Base-by-base conservation (phyloP, 129 eudicot genomes). In the Artemisia annua region DNA sequence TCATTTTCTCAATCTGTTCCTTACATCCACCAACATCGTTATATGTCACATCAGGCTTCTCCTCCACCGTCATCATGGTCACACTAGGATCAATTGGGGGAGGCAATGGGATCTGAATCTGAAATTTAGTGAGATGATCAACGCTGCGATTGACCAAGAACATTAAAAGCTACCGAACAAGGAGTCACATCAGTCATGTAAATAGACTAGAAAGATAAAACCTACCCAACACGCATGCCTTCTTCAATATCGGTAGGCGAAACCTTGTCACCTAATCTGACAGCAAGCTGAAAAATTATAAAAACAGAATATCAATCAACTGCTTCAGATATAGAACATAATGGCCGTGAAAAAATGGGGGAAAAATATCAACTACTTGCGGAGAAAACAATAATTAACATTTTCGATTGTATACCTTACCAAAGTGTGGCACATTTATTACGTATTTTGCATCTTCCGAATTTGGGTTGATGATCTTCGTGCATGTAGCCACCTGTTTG, bases 181-280 rank as follows among this genome's bases (percentile, higher is more conserved):
- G 2, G 46, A 39, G 7, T 39, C 7, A 7, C 46, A 39, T 39
- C 43, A 35, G 46, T 39, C 11, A 39, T 8, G 46, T 8, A 39
- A 35, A 39, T 39, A 39, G 46, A 39, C 46, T 7, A 39, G 46
- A 39, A 39, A 39, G 26, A 8, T 22, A 28, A 14, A 66, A 70
- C 86, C 64, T 83, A 94, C 99, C 99, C 99, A 12, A 94, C 97
- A 65, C 99, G 96, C 99, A 94, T 94, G 86, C 99, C 97, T 80
- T 94, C 99, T 83, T 94, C 99, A 54, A 94, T 94, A 81, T 94
- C 99, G 72, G 99, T 90, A 5, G 97, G 99, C 7, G 99, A 94
- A 73, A 90, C 97, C 79, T 94, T 90, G 80, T 94, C 99, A 18
- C 99, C 99, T 49, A 94, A 79, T 46, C 97, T 97, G 67, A 88